Evolutionary conservation across 2,329 filamentous ascomycete species (phyloP), one percentile per base, ranked within the genome.

Genomic region (Chaetomium globosum): DNA sequence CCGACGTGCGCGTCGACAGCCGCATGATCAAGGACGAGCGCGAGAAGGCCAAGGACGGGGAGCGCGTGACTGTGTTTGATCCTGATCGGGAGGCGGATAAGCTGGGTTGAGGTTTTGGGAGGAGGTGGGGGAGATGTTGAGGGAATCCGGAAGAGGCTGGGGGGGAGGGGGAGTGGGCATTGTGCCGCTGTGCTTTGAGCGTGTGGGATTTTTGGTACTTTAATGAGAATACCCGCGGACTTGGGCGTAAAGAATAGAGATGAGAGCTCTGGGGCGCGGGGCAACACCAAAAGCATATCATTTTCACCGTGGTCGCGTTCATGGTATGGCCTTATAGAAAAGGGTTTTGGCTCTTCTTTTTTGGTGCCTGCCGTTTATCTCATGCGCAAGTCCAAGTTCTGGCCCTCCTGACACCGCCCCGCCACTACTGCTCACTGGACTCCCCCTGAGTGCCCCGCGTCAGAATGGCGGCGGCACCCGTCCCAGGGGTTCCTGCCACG

Each of bases 11-110:
- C 66, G 85, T 93, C 72, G 92, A 99, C 78, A 87, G 86, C 73
- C 87, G 90, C 80, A 97, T 99, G 92, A 82, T 99, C 72, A 96
- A 89, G 80, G 95, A 99, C 76, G 93, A 97, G 30, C 85, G 95
- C 16, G 80, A 93, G 59, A 86, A 85, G 70, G 79, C 78, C 10
- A 33, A 62, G 54, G 31, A 52, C 7, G 58, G 48, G 66, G 80
- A 85, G 61, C 76, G 82, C 73, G 81, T 85, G 68, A 86, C 88
- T 1, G 92, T 87, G 65, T 96, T 95, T 77, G 89, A 93, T 73
- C 85, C 92, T 31, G 87, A 89, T 73, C 84, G 89, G 65, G 87
- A 91, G 0, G 87, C 90, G 0, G 87, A 95, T 75, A 89, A 87
- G 74, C 77, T 96, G 71, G 92, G 92, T 61, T 96, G 80, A 85